These are phyloP conservation scores for Beauveria scarabaeidicola DNA, from an alignment of 2,329 filamentous ascomycete genomes.

Conservation along the genomic window DNA sequence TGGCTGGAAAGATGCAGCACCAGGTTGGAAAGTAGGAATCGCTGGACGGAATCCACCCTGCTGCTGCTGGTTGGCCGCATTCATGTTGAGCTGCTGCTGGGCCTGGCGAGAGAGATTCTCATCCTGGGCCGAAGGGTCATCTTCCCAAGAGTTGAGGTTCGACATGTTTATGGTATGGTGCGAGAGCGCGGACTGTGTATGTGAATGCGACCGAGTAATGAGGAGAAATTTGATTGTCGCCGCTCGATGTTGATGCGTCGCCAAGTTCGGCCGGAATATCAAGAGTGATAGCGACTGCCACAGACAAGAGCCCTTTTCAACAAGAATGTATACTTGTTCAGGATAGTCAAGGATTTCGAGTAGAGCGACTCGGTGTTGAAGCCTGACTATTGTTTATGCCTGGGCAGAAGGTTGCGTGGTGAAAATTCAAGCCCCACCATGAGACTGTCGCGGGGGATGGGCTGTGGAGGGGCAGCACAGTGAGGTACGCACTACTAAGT, in stretches of 20 bases:
- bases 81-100: slow-evolving; percentile 67
- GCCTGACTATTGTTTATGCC: slow-evolving; percentile 8
- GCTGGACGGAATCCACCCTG: slow-evolving; percentile 48
- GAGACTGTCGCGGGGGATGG: slow-evolving; percentile 21
- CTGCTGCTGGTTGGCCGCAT: slow-evolving; percentile 39
- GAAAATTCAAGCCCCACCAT: slow-evolving; percentile 35
- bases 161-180: slow-evolving; percentile 52
- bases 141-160: slow-evolving; percentile 91
- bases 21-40: slow-evolving; percentile 64
- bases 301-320: not conserved
- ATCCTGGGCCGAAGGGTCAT: slow-evolving; percentile 70
- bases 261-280: not conserved
- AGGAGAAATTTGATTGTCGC: not conserved
- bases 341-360: not conserved
- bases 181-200: not conserved
- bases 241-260: not conserved
- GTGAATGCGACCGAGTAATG: slow-evolving; percentile 1
- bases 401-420: slow-evolving; percentile 24
- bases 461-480: slow-evolving; percentile 18
- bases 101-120: slow-evolving; percentile 70
- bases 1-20: slow-evolving; percentile 61
- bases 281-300: not conserved
- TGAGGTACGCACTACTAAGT: slow-evolving; percentile 9
- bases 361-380: slow-evolving; percentile 8
- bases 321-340: not conserved